Evolutionary conservation across 257 asterid species (phyloP).

Genomic region (Rhazya stricta): DNA sequence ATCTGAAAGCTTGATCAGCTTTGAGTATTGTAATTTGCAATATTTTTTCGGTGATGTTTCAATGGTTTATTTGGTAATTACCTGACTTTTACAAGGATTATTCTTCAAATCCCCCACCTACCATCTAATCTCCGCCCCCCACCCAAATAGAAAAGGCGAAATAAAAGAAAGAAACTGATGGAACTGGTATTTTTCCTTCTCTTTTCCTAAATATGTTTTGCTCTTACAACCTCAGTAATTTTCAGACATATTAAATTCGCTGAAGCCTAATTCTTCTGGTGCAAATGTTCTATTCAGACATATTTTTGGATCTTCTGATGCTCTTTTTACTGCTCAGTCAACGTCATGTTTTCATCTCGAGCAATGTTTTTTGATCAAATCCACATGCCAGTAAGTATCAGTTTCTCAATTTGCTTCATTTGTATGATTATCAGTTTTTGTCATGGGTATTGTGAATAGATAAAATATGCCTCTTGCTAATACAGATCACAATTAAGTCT

Average conservation of each 20-base stretch:
- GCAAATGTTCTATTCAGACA: conserved; percentile 53
- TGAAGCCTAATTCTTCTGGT: conserved; percentile 65
- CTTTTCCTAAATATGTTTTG: conserved; percentile 4
- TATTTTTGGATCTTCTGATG: conserved; percentile 50
- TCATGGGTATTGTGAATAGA: background rate
- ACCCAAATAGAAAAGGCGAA: background rate
- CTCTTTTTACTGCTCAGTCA: conserved; percentile 26
- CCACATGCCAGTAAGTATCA: conserved; percentile 72
- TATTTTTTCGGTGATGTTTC: background rate
- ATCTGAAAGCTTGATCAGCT: background rate
- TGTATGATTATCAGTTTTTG: background rate
- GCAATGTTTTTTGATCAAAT: conserved; percentile 27
- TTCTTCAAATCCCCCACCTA: background rate
- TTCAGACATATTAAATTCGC: conserved; percentile 58
- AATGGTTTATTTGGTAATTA: background rate
- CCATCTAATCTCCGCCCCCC: background rate
- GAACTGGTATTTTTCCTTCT: background rate
- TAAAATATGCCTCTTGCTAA: background rate
- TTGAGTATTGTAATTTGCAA: background rate
- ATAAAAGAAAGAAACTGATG: background rate
- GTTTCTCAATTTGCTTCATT: conserved; percentile 11
- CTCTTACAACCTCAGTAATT: conserved; percentile 37
- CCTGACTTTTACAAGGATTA: background rate
- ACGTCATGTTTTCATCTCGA: conserved; percentile 35
- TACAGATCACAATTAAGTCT: background rate